Evolutionary conservation across 208 protist species (phyloP).

Genomic region (Trypanosoma avium): DNA sequence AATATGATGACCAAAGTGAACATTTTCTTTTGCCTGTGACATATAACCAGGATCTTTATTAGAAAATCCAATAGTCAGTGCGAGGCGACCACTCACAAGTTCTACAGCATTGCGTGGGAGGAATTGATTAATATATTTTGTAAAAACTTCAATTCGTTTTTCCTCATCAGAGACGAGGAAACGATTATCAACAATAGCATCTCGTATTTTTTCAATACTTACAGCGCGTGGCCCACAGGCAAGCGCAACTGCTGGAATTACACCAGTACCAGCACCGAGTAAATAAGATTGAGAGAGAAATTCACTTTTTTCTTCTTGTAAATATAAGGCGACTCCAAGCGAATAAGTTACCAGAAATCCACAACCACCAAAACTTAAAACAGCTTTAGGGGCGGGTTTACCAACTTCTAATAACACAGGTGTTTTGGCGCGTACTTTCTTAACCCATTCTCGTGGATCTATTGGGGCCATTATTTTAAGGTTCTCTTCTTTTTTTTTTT

Average conservation of each 20-base stretch:
- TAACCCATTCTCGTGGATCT: slow-evolving; percentile 61
- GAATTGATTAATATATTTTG: slow-evolving; percentile 69
- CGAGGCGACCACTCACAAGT: slow-evolving; percentile 70
- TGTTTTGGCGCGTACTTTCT: slow-evolving; percentile 81
- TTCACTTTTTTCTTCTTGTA: slow-evolving; percentile 85
- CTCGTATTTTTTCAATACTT: slow-evolving; percentile 74
- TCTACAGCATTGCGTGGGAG: slow-evolving; percentile 74
- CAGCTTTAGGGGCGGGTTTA: slow-evolving; percentile 73
- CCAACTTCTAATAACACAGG: slow-evolving; percentile 83
- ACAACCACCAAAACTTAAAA: slow-evolving; percentile 85
- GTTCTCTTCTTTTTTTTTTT: slow-evolving; percentile 8
- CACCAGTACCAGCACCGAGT: slow-evolving; percentile 77
- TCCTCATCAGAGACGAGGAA: slow-evolving; percentile 81
- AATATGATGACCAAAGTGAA: slow-evolving; percentile 91
- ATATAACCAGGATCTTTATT: slow-evolving; percentile 86
- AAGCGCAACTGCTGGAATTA: slow-evolving; percentile 80
- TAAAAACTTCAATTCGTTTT: slow-evolving; percentile 62
- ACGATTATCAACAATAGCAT: slow-evolving; percentile 79
- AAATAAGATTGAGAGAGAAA: slow-evolving; percentile 74
- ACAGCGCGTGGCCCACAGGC: slow-evolving; percentile 68
- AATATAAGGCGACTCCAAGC: slow-evolving; percentile 86
- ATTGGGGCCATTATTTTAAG: slow-evolving; percentile 49
- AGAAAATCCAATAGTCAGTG: slow-evolving; percentile 87
- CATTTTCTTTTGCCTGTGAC: slow-evolving; percentile 72
- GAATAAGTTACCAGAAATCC: slow-evolving; percentile 87